Evolutionary conservation across 2,329 filamentous ascomycete species (phyloP), one percentile per base, ranked within the genome.

Genomic region (Aspergillus terreus): DNA sequence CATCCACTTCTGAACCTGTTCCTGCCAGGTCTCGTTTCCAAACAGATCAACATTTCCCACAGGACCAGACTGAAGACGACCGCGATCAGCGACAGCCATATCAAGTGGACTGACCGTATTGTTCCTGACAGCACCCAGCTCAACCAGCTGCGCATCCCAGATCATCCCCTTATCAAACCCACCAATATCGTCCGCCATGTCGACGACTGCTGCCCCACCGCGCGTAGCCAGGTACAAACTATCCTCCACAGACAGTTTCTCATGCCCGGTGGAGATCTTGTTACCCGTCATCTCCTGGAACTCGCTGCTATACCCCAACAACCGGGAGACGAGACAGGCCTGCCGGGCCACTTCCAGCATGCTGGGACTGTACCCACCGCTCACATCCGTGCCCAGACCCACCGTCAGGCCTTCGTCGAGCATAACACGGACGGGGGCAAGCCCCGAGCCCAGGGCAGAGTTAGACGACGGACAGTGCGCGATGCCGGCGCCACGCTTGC

Each of bases 1-100:
- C 55, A 97, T 77, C 94, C 94, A 97, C 77, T 99, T 99, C 47
- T 90, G 88, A 9, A 97, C 74, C 64, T 78, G 83, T 63, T 97
- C 90, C 35, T 87, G 82, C 90, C 88, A 95, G n/a, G 66, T 82
- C 79, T 97, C 92, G 82, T 86, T 90, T 1, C 91, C 92, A 76
- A 96, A 99, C 0, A 96, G 70, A 70, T 96, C 91, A 0, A 96
- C 90, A 5, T 11, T 45, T 43, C 86, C 84, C 0, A 86, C 85
- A 1, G 73, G 72, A 3, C 75, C 70, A 30, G 27, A 30, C 27
- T 30, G 27, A 30, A 30, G 7, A 23, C 23, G 4, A 1, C 23
- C 5, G 72, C 72, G 1, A 23, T 5, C 23, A 23, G 23, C 23
- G 23, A 23, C 23, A 23, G 23, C 6, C 23, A 23, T 23, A 6